phyloP scores from a whole-genome alignment of 495 filamentous ascomycete species.

The Podospora comata region DNA sequence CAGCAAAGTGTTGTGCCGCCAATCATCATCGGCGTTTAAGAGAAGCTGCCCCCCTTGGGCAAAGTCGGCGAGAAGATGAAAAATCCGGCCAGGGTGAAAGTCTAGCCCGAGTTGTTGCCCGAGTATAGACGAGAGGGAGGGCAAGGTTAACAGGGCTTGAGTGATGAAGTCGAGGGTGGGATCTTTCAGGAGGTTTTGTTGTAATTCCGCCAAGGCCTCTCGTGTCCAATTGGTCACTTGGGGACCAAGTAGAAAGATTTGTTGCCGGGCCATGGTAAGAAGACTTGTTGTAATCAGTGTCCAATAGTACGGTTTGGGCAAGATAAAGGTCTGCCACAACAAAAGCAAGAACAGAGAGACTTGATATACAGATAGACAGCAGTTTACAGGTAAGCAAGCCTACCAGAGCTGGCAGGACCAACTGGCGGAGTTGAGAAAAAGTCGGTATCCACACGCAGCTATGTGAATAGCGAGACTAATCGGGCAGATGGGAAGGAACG shows the following conservation, averaged over 20 bases:
- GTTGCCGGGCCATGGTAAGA: background rate
- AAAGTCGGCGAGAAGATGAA: background rate
- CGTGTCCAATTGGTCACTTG: conserved; percentile 2
- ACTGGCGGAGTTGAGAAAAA: too few relatives aligned
- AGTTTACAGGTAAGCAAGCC: too few relatives aligned
- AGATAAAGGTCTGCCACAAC: too few relatives aligned
- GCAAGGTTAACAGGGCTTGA: background rate
- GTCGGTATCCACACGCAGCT: background rate
- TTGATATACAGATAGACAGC: too few relatives aligned
- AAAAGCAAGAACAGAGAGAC: too few relatives aligned
- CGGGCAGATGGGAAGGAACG: background rate
- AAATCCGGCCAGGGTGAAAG: background rate
- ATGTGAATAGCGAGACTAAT: background rate
- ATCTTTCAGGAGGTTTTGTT: background rate
- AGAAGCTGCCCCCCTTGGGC: background rate
- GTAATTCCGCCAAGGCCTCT: background rate
- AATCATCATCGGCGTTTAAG: background rate
- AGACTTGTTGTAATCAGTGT: background rate
- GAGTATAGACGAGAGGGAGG: background rate
- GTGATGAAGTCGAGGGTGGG: background rate
- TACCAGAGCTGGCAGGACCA: too few relatives aligned
- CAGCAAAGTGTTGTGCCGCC: background rate
- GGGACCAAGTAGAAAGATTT: background rate
- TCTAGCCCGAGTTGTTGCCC: background rate
- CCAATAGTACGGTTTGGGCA: too few relatives aligned